Percentiles rank a stretch among this genome's conserved stretches.
Evolutionary conservation across 2,329 filamentous ascomycete species (phyloP).

Genomic region (Chrysosporium keratinophilum): DNA sequence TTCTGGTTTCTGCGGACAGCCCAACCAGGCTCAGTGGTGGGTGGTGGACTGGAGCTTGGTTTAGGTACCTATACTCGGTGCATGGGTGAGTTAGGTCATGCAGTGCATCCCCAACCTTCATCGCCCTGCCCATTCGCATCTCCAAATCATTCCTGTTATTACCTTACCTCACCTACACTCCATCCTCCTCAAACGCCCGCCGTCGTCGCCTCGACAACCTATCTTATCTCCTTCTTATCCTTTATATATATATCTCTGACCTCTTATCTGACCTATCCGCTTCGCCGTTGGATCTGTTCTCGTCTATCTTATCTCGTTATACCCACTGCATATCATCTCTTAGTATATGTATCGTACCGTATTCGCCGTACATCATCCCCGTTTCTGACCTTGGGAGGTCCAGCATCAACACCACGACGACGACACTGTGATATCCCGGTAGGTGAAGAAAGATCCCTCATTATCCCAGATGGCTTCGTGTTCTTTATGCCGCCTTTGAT

Average conservation of each 20-base stretch:
- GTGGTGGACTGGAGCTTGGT: background rate
- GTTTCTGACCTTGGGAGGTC: background rate
- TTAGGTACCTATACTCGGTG: constrained; percentile 8
- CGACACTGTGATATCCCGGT: background rate
- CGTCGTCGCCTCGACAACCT: background rate
- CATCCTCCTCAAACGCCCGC: background rate
- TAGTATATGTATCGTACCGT: constrained; percentile 7
- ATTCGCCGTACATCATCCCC: constrained; percentile 2
- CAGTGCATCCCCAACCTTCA: constrained; percentile 1
- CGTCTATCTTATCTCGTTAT: background rate
- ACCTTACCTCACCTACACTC: constrained; percentile 8
- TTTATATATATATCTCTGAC: background rate
- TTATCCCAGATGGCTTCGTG: background rate
- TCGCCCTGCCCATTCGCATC: background rate
- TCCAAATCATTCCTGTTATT: constrained; percentile 1
- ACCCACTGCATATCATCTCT: background rate
- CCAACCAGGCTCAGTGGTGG: background rate
- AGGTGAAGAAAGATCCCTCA: background rate
- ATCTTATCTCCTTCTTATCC: background rate
- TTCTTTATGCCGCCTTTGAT: background rate
- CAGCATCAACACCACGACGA: background rate
- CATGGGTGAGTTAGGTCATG: constrained; percentile 4
- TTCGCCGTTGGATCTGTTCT: background rate
- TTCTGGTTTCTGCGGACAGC: background rate
- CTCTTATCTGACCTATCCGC: background rate